These are phyloP conservation scores for Phyllostachys edulis DNA, from an alignment of 176 grass and related monocot species.

Conservation along the genomic window DNA sequence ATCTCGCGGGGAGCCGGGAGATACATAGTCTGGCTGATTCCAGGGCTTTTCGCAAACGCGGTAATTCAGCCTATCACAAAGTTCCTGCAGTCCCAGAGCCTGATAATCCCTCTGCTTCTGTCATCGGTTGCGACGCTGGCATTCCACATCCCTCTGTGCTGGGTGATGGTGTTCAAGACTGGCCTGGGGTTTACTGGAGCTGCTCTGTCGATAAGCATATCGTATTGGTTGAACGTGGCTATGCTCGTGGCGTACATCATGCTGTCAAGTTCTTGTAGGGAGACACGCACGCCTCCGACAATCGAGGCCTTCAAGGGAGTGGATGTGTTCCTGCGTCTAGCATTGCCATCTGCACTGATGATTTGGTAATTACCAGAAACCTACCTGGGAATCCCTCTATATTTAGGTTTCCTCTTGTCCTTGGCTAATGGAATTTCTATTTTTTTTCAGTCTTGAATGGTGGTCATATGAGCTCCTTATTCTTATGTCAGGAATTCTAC, in stretches of 20 bases:
- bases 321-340: constrained; percentile 58
- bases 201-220: not conserved
- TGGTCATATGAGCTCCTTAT: constrained; percentile 45
- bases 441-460: not conserved
- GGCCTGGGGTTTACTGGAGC: not conserved
- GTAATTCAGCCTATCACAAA: constrained; percentile 68
- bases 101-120: constrained; percentile 74
- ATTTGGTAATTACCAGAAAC: constrained; percentile 47
- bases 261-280: no score
- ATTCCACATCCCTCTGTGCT: constrained; percentile 58
- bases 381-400: not conserved
- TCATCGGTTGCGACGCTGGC: constrained; percentile 49
- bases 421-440: not conserved
- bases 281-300: no score
- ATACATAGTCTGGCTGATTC: constrained; percentile 74
- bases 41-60: constrained; percentile 67
- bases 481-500: not conserved
- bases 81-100: constrained; percentile 73
- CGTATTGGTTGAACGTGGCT: no score
- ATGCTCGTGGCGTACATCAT: no score
- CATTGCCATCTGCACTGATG: constrained; percentile 82
- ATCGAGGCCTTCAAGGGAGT: constrained; percentile 53
- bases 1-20: constrained; percentile 60
- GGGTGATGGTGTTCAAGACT: constrained; percentile 71
- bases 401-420: not conserved